phyloP scores from a whole-genome alignment of 352 stramenopile species.

The Lagenidium sp. region DNA sequence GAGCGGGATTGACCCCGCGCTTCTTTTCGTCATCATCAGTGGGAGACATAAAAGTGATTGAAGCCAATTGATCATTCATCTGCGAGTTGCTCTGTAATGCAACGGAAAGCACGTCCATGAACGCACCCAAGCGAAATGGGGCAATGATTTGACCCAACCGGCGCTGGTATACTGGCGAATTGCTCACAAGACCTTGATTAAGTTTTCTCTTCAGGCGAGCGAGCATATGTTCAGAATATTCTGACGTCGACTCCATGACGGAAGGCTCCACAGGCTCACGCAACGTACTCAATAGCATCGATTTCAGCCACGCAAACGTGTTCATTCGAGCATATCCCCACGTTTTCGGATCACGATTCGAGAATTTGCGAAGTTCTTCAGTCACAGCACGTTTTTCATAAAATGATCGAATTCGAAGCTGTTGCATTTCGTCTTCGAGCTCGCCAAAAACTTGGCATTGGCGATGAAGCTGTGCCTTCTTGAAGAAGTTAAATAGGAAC shows the following conservation, averaged over 20 bases:
- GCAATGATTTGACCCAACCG: constrained; percentile 28
- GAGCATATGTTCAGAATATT: constrained; percentile 30
- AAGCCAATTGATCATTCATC: constrained; percentile 29
- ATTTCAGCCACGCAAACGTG: constrained; percentile 32
- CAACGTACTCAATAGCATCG: constrained; percentile 40
- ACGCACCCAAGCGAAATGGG: constrained; percentile 23
- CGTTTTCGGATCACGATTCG: constrained; percentile 15
- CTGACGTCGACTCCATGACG: constrained; percentile 24
- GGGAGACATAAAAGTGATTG: constrained; percentile 34
- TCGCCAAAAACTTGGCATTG: constrained; percentile 48
- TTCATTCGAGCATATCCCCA: constrained; percentile 38
- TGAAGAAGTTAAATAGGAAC: constrained; percentile 62
- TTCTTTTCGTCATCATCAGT: constrained; percentile 37
- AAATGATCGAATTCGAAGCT: constrained; percentile 40
- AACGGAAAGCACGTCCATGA: constrained; percentile 30
- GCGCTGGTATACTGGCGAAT: constrained; percentile 22
- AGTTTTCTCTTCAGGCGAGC: constrained; percentile 24
- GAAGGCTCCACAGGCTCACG: constrained; percentile 19
- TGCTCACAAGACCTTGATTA: constrained; percentile 16
- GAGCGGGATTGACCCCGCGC: constrained; percentile 10
- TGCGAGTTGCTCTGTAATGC: constrained; percentile 29
- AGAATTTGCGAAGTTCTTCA: constrained; percentile 36
- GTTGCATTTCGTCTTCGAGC: constrained; percentile 56
- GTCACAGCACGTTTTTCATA: constrained; percentile 36
- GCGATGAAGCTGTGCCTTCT: constrained; percentile 39